Evolutionary conservation across 2,329 filamentous ascomycete genomes (phyloP).

Genomic region (Chrysoporthe austroafricana): DNA sequence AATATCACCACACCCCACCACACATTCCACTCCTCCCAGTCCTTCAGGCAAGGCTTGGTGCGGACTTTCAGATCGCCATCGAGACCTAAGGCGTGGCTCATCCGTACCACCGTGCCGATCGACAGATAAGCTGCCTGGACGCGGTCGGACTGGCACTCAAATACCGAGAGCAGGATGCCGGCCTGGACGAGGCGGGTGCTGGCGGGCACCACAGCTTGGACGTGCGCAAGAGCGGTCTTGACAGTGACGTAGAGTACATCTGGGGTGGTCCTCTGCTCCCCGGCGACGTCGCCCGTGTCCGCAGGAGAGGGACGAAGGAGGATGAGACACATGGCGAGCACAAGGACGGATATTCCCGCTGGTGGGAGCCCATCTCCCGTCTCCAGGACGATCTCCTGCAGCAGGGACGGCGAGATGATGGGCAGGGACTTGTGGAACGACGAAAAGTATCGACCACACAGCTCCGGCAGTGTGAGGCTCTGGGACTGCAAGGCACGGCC

Average conservation of each 20-base stretch:
- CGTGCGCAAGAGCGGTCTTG: conserved; percentile 3
- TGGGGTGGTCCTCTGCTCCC: neutral
- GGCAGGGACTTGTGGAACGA: neutral
- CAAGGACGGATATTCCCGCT: neutral
- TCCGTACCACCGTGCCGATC: conserved; percentile 4
- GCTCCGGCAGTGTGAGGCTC: neutral
- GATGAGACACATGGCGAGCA: conserved; percentile 9
- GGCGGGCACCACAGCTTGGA: neutral
- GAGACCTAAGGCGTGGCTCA: conserved; percentile 1
- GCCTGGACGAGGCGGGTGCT: conserved; percentile 7
- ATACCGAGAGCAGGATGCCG: neutral
- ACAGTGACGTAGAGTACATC: neutral
- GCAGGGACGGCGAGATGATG: neutral
- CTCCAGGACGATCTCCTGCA: neutral
- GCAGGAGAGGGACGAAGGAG: too few relatives aligned
- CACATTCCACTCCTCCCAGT: neutral
- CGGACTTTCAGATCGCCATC: neutral
- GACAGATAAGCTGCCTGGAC: conserved; percentile 10
- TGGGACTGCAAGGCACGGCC: neutral
- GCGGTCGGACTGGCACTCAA: conserved; percentile 7
- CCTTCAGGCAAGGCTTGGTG: neutral
- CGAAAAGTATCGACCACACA: neutral
- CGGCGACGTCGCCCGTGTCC: neutral
- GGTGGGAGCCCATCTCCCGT: neutral
- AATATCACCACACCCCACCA: neutral